Evolutionary conservation across 805 yeast genomes (phyloP), one percentile per base, ranked within the genome.

Genomic region (Candida insectorum): DNA sequence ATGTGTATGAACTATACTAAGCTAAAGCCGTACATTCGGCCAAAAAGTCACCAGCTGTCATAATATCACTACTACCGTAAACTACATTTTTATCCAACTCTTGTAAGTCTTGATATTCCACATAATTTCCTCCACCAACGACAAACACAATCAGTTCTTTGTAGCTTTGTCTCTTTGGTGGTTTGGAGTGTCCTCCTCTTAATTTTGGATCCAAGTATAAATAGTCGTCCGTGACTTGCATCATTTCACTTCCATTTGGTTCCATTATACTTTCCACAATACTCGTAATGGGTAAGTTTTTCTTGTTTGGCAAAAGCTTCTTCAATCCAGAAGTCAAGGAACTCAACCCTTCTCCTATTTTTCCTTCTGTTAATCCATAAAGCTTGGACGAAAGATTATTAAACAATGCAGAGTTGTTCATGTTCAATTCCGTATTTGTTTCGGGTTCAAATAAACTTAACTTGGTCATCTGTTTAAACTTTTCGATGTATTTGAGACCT

Each of bases 81-180:
- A 84, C 75, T 20, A 93, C 84, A 32, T 52, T 59, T 25, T 69
- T 65, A 28, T 45, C 52, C 94, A 96, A 89, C 57, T 89, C 96
- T 58, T 86, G 95, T 51, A 93, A 72, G 52, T 91, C 91, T 39
- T 89, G 94, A 55, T 91, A 93, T 62, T 93, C 99, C 42, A 85
- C 64, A 55, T 88, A 93, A 58, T 86, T 89, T 30, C 97, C 97
- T 22, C 98, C 98, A 16, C 98, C 99, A 36, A 93, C 89, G 33
- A 89, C 86, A 57, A 93, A 93, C 14, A 93, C 95, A 31, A 86
- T 65, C 2, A 94, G 78, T 45, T 87, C 93, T 39, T 78, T 79
- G 56, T 85, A 87, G 8, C 81, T 66, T 45, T 81, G 85, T 52
- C 95, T 77, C 56, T 79, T 83, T 24, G 97, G 97, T 23, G 89